Conservation (phyloP, 371 early-diverging fungal species). For the Mucor velutinosus region DNA sequence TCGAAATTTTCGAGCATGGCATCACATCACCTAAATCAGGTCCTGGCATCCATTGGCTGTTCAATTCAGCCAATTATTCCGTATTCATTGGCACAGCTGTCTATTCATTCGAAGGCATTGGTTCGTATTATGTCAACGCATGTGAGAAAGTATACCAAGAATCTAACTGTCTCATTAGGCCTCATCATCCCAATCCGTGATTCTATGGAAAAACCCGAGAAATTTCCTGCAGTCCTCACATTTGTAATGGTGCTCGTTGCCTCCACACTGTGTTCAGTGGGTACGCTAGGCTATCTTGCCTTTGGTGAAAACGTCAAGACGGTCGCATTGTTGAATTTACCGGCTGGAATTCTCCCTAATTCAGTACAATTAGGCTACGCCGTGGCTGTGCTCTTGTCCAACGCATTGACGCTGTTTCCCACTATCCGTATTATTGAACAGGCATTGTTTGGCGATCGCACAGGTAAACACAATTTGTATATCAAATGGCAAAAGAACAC, state of each 20-base stretch:
- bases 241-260: slow-evolving; percentile 73
- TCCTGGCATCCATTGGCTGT: slow-evolving; percentile 43
- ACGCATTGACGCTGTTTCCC: slow-evolving; percentile 86
- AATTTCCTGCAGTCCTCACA: slow-evolving; percentile 76
- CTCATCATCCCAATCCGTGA: slow-evolving; percentile 90
- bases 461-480: slow-evolving; percentile 40
- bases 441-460: slow-evolving; percentile 55
- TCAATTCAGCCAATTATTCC: slow-evolving; percentile 63
- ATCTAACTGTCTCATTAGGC: slow-evolving; percentile 43
- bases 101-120: slow-evolving; percentile 90
- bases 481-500: slow-evolving; percentile 90
- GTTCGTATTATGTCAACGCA: slow-evolving; percentile 9
- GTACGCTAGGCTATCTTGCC: slow-evolving; percentile 80
- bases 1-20: slow-evolving; percentile 33
- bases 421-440: slow-evolving; percentile 87
- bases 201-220: slow-evolving; percentile 80
- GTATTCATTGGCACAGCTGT: slow-evolving; percentile 93
- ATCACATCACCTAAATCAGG: slow-evolving; percentile 27
- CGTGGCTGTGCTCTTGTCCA: slow-evolving; percentile 85
- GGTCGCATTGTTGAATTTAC: slow-evolving; percentile 83
- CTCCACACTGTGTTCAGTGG: slow-evolving; percentile 72
- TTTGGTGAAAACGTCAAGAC: slow-evolving; percentile 86
- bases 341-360: slow-evolving; percentile 55
- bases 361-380: slow-evolving; percentile 83
- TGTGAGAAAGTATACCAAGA: not conserved